Conservation (phyloP, 495 filamentous ascomycete genomes). For the Xylaria venustula region DNA sequence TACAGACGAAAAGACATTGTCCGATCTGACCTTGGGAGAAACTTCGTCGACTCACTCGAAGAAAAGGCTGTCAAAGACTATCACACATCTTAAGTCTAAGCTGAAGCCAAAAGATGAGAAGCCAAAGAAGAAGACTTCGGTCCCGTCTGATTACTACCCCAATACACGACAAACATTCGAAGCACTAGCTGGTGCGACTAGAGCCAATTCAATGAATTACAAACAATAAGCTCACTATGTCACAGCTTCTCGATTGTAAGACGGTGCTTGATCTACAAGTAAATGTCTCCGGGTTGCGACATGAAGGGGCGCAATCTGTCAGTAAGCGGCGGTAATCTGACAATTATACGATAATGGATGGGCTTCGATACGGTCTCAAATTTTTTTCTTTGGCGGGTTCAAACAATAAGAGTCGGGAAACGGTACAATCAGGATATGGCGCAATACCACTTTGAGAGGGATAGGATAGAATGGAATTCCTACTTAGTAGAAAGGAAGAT, state of each 20-base stretch:
- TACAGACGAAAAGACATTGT: conserved; percentile 11
- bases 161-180: not conserved
- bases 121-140: not conserved
- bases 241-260: conserved; percentile 6
- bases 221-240: not conserved
- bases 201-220: not conserved
- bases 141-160: conserved; percentile 11
- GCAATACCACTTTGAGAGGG: too few species aligned
- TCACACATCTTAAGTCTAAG: conserved; percentile 3
- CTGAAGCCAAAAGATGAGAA: not conserved
- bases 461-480: too few species aligned
- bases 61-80: not conserved
- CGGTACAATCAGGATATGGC: too few species aligned
- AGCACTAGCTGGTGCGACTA: conserved; percentile 5
- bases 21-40: not conserved
- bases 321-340: not conserved
- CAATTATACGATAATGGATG: not conserved
- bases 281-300: not conserved
- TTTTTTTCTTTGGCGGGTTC: too few species aligned
- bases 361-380: not conserved
- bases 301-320: not conserved
- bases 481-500: too few species aligned
- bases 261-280: not conserved
- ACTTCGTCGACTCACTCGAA: not conserved
- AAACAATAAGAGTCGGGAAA: too few species aligned